phyloP scores from a whole-genome alignment of 305 asterid species.

The Lippia alba region DNA sequence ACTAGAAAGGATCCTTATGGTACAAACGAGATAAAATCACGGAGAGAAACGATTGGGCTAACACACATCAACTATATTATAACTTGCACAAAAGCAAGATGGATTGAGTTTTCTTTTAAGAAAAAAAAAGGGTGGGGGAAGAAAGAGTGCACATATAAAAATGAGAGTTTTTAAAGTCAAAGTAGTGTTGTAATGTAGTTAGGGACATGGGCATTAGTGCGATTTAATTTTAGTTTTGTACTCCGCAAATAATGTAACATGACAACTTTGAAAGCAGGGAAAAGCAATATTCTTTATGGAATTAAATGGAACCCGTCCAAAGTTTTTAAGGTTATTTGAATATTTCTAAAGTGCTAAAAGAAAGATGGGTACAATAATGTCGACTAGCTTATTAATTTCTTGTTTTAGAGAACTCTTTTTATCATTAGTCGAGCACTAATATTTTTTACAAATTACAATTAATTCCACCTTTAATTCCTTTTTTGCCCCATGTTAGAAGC shows the following conservation, averaged over 20 bases:
- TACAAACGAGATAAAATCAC: too few species aligned
- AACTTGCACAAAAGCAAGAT: too few species aligned
- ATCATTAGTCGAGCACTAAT: conserved; percentile 14
- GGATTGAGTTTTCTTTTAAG: too few species aligned
- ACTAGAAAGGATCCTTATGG: too few species aligned
- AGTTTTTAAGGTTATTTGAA: conserved; percentile 1
- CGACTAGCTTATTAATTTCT: conserved; percentile 1
- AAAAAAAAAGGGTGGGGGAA: not conserved
- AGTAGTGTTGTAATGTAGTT: not conserved
- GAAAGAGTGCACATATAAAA: not conserved
- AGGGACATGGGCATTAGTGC: conserved; percentile 24
- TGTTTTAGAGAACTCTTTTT: not conserved
- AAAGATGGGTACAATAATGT: not conserved
- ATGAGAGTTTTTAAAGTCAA: not conserved
- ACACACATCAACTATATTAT: too few species aligned
- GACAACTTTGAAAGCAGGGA: conserved; percentile 41
- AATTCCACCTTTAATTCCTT: conserved; percentile 18
- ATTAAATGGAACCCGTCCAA: conserved; percentile 23
- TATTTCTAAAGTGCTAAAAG: conserved; percentile 7
- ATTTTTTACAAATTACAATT: not conserved
- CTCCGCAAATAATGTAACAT: conserved; percentile 11
- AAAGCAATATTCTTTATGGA: too few species aligned
- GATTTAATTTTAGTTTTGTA: conserved; percentile 1
- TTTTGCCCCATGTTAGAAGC: not conserved
- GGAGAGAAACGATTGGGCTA: too few species aligned